Conservation (phyloP, 108 stramenopile genomes). For the Epipyxis sp. region DNA sequence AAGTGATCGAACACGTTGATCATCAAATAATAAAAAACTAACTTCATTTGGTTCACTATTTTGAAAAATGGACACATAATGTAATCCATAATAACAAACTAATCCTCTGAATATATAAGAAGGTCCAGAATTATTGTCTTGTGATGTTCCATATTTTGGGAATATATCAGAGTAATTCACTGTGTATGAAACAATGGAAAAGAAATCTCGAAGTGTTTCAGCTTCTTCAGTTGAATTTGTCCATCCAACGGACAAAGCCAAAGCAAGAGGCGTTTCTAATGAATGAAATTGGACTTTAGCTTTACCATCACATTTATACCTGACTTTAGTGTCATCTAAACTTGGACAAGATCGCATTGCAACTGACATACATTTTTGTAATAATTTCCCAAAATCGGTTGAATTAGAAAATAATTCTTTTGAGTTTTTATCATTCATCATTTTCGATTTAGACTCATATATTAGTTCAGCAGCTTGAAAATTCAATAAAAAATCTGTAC, state of each 20-base stretch:
- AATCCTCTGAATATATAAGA: constrained; percentile 4
- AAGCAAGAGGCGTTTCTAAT: neutral
- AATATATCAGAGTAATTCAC: neutral
- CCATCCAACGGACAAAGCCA: constrained; percentile 1
- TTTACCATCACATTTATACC: neutral
- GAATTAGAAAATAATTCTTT: neutral
- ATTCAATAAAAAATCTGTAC: neutral
- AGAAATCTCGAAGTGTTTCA: neutral
- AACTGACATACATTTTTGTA: neutral
- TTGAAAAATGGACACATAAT: constrained; percentile 10
- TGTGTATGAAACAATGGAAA: neutral
- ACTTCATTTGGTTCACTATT: neutral
- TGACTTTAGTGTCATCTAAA: neutral
- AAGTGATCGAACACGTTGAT: constrained; percentile 7
- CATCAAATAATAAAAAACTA: neutral
- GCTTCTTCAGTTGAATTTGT: neutral
- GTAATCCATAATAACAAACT: constrained; percentile 14
- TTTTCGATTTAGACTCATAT: neutral
- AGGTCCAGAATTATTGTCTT: neutral
- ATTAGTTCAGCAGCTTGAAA: constrained; percentile 2
- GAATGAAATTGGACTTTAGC: neutral
- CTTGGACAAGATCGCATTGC: neutral
- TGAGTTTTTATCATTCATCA: neutral
- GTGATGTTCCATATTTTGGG: neutral
- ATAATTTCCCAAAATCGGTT: neutral